Evolutionary conservation across 495 filamentous ascomycete species (phyloP), one percentile per base, ranked within the genome.

Genomic region (Penicillium cataractarum): DNA sequence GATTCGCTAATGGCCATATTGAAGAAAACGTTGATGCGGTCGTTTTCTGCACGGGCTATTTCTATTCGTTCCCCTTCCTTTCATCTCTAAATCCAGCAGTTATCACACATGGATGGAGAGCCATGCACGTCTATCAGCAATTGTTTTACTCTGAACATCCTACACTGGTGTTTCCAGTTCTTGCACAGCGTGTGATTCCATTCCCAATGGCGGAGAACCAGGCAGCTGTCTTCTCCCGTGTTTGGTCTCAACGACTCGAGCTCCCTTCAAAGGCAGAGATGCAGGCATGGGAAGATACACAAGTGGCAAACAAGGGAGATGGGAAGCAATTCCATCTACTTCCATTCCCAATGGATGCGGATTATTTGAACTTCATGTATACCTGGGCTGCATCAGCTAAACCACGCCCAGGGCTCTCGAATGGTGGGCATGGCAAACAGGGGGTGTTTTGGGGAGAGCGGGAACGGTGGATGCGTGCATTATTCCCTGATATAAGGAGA

Each of bases 161-260:
- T 4, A 94, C 92, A 0, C 77, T 99, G 4, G 89, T 87, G 2
- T 93, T 97, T 64, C 81, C 89, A 0, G 89, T 84, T 0, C 76
- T 97, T 22, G 85, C 88, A 3, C 89, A 92, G 62, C 89, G 90
- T 62, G 85, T 96, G 12, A 88, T 96, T 26, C 93, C 94, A 3
- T 97, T 97, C 67, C 88, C 90, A 3, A 67, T 93, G 6, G 79
- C 87, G 1, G 91, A 97, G 69, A 85, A 82, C n/a, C 93, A 97
- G 70, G 87, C 86, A 4, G 87, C 91, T 10, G 81, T 90, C 3
- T 82, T 97, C 58, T 86, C 92, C 13, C 84, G 92, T 5, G 83
- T 92, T 2, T 96, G 87, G 86, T 84, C 90, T 0, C 85, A 86
- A 31, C 75, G 86, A 0, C 79, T 97, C 3, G 65, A 65, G 0